Base-by-base conservation (phyloP, 257 asterid species). In the Leonotis leonurus region DNA sequence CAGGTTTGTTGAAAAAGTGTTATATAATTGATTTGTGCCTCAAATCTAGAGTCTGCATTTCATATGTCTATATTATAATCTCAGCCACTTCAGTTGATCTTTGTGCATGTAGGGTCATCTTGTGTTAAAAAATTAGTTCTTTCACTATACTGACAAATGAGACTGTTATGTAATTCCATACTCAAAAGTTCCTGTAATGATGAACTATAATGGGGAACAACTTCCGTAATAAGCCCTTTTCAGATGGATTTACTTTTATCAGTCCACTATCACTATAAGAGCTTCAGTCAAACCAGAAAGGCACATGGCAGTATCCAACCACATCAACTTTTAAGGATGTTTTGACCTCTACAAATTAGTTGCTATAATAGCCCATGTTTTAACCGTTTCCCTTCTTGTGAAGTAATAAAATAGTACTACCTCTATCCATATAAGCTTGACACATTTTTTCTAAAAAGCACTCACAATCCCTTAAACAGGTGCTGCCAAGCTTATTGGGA, bases 1-100 rank as follows among this genome's bases (percentile, higher is more conserved):
- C 95, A 84, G 89, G 90, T 82, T 50, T 2, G 85, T 63, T 29
- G 26, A 54, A 54, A 32, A n/a, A 14, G 21, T 56, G 49, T 20
- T 17, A 40, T 41, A 29, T 41, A 30, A 6, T 56, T 16, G 21
- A 17, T 30, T 20, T 66, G n/a, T 9, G 20, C 13, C 26, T 49
- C 22, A 30, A 68, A 41, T 24, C 21, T 36, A 56, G 36, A 48
- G 5, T 45, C 43, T 56, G 16, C 44, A 14, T 51, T 27, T n/a
- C 16, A 24, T 26, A 12, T 29, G 21, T 40, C 14, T 26, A 4
- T 13, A 27, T 7, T 51, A 51, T 8, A 13, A 66, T 52, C 32
- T 66, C 65, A 43, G 60, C 22, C 48, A 43, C 35, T 52, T 58
- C 20, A 17, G 54, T 43, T 41, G 16, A 26, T 40, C 43, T 32